Evolutionary conservation across 306 rosid species (phyloP), one percentile per base, ranked within the genome.

Genomic region (Vigna trinervia): DNA sequence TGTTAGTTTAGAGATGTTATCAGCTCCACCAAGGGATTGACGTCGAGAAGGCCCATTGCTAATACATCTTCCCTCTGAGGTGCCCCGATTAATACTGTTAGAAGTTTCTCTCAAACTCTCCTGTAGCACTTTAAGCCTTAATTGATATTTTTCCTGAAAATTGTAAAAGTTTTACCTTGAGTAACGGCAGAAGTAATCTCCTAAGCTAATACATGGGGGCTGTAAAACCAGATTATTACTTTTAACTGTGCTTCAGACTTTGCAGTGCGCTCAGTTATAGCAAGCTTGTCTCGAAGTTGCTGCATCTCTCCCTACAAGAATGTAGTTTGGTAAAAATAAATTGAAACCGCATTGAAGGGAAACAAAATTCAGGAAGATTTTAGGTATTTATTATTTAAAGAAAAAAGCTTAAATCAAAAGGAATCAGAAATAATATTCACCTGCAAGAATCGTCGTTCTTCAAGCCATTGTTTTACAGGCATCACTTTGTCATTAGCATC

Each of bases 381-480:
- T 46, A 47, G 48, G 12, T 14, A 15, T 36, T 15, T 23, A 0
- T 14, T 2, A 28, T 32, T 66, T 13, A 30, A 47, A 59, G 70
- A 45, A 53, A 56, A 45, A 30, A 26, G 43, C 51, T 11, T n/a
- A 67, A 46, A 62, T 46, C 38, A 46, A 65, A 52, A 84, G 73
- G 54, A 73, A 26, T 30, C 39, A 51, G 53, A 77, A 74, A 66
- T 50, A 54, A 68, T 58, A 72, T 14, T 38, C 79, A 86, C 99
- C 94, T 91, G 98, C 84, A 96, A 85, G 86, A 89, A 89, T 80
- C 98, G 81, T 50, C 99, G 89, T 76, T 96, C 99, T 85, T 96
- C 99, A 71, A 96, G 98, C 99, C 99, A 96, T 82, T 91, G 99
- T 86, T 88, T 96, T 74, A 96, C 99, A 79, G 99, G 99, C 99